Conservation (phyloP, 2,329 filamentous ascomycete species). For the Iodosphaeria phyllophila region DNA sequence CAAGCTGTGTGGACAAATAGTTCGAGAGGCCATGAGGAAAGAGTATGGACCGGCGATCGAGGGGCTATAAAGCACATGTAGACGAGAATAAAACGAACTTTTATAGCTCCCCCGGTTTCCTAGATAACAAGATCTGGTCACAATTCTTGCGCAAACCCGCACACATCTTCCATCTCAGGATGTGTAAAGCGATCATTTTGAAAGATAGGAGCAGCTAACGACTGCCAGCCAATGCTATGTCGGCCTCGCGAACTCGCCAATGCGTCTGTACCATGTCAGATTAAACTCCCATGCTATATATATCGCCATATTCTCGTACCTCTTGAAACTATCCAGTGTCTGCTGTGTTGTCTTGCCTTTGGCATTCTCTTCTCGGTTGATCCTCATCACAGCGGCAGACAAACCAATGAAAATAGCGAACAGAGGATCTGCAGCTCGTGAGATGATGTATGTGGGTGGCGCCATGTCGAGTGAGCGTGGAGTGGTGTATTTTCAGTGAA, state of each 20-base stretch:
- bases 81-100: too few relatives aligned
- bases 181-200: too few relatives aligned
- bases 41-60: constrained; percentile 39
- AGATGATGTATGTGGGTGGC: constrained; percentile 38
- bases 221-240: too few relatives aligned
- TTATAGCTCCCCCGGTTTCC: too few relatives aligned
- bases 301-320: too few relatives aligned
- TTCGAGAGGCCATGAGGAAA: constrained; percentile 50
- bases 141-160: too few relatives aligned
- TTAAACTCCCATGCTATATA: too few relatives aligned
- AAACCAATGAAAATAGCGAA: constrained; percentile 38
- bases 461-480: constrained; percentile 20
- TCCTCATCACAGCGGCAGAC: constrained; percentile 33
- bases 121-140: too few relatives aligned
- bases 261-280: constrained; percentile 2
- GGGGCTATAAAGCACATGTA: constrained; percentile 14
- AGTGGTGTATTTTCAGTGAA: too few relatives aligned
- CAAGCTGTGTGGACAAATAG: constrained; percentile 51
- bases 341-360: constrained; percentile 33
- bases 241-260: too few relatives aligned
- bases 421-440: constrained; percentile 36
- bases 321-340: constrained; percentile 26
- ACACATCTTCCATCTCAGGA: too few relatives aligned
- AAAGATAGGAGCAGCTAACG: too few relatives aligned
- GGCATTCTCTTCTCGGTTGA: constrained; percentile 40